Evolutionary conservation across 2,329 filamentous ascomycete genomes (phyloP).

Genomic region (Emydomyces testavorans): DNA sequence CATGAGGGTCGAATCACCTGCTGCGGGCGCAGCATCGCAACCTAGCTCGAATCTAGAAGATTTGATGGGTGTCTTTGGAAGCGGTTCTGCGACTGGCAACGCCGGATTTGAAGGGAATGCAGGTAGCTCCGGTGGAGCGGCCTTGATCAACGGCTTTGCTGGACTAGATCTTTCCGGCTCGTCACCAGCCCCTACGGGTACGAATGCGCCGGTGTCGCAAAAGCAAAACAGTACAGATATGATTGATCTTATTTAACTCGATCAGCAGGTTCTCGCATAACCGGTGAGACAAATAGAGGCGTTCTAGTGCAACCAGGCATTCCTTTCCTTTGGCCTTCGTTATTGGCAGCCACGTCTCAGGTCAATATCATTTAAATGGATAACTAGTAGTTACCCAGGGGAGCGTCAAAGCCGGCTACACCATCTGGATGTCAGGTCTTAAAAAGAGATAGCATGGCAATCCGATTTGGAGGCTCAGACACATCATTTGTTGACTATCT

Average conservation of each 20-base stretch:
- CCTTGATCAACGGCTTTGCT: constrained; percentile 73
- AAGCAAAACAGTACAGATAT: constrained; percentile 47
- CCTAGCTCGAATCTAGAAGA: constrained; percentile 61
- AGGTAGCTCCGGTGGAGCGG: constrained; percentile 29
- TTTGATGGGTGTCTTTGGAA: constrained; percentile 60
- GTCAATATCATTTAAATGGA: no score
- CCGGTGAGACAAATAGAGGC: neutral
- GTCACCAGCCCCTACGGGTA: constrained; percentile 19
- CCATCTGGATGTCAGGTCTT: no score
- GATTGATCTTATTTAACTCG: constrained; percentile 42
- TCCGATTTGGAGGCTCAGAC: no score
- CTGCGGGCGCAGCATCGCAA: constrained; percentile 25
- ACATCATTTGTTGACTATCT: no score
- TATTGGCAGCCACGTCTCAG: no score
- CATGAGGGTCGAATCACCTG: constrained; percentile 39
- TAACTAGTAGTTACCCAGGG: no score
- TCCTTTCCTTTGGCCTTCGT: no score
- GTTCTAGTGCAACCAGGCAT: neutral
- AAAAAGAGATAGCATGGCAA: no score
- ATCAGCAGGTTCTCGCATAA: neutral
- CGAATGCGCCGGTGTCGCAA: constrained; percentile 12
- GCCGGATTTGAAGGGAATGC: neutral
- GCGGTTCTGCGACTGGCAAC: constrained; percentile 28
- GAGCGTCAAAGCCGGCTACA: no score
- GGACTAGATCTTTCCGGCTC: constrained; percentile 60